Conservation (phyloP, 1,139 yeast species). For the Meyerozyma carpophila region DNA sequence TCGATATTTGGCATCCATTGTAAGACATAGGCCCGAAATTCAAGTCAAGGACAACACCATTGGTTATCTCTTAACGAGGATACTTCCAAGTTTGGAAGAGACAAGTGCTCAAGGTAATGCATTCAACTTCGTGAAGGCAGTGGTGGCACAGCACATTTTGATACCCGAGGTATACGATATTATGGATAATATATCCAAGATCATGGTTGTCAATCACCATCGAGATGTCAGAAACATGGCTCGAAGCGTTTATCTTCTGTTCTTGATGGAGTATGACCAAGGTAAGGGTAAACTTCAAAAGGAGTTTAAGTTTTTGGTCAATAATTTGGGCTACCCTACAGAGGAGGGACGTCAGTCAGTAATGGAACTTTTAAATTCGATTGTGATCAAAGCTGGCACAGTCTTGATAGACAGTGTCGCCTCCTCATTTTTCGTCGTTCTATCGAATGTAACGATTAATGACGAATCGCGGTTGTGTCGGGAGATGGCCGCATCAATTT, state of each 20-base stretch:
- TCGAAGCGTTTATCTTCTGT: constrained; percentile 77
- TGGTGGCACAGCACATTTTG: constrained; percentile 66
- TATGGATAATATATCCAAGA: constrained; percentile 74
- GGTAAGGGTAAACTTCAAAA: constrained; percentile 81
- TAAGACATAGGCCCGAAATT: constrained; percentile 65
- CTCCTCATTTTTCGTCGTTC: constrained; percentile 74
- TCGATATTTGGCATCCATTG: constrained; percentile 65
- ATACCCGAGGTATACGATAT: constrained; percentile 88
- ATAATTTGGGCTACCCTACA: constrained; percentile 79
- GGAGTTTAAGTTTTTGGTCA: constrained; percentile 78
- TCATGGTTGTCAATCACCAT: constrained; percentile 88
- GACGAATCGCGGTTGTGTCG: constrained; percentile 82
- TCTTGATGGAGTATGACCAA: constrained; percentile 92
- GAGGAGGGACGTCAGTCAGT: constrained; percentile 86
- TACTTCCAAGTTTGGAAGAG: constrained; percentile 87
- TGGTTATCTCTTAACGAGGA: constrained; percentile 67
- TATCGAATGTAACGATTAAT: constrained; percentile 70
- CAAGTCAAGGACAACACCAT: constrained; percentile 67
- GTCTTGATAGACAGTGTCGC: constrained; percentile 60
- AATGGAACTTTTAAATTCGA: constrained; percentile 74
- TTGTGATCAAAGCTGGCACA: constrained; percentile 61
- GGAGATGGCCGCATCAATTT: constrained; percentile 71
- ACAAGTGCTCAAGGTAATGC: constrained; percentile 88
- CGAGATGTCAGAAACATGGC: constrained; percentile 82
- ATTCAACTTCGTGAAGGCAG: constrained; percentile 73